phyloP scores from a whole-genome alignment of 768 basidiomycete species.

The Rhodocollybia butyracea region DNA sequence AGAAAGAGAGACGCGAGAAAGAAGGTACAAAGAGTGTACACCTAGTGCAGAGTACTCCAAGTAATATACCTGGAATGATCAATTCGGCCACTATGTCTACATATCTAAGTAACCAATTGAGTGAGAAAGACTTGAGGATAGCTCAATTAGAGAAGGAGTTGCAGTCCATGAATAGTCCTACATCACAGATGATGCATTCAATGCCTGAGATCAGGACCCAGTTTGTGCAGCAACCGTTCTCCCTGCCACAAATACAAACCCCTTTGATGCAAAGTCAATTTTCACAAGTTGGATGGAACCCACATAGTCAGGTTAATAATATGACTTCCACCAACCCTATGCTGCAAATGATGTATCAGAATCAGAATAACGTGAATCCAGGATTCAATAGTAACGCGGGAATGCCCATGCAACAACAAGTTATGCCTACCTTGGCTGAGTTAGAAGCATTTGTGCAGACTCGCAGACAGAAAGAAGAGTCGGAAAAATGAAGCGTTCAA shows the following conservation, averaged over 20 bases:
- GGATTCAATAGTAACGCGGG: too few relatives aligned
- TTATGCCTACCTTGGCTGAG: neutral
- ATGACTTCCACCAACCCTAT: neutral
- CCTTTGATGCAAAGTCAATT: neutral
- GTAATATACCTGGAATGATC: neutral
- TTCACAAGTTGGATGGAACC: conserved; percentile 1
- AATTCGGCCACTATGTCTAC: neutral
- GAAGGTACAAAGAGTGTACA: neutral
- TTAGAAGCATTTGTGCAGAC: neutral
- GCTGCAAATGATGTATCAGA: neutral
- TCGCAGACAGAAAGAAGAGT: neutral
- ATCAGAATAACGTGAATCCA: too few relatives aligned
- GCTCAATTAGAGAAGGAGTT: neutral
- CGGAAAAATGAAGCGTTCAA: neutral
- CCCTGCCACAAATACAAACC: too few relatives aligned
- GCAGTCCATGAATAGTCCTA: neutral
- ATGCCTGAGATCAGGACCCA: neutral
- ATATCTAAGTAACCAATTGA: neutral
- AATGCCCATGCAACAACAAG: too few relatives aligned
- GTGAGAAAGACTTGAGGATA: neutral
- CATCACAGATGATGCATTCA: neutral
- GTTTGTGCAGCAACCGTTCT: too few relatives aligned
- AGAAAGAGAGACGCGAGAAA: neutral
- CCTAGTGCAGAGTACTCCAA: neutral
- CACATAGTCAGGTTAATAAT: neutral